A percentile compares a stretch with the other conserved stretches of the same genome.
phyloP scores from a whole-genome alignment of 768 basidiomycete genomes.

The Hebeloma cylindrosporum region DNA sequence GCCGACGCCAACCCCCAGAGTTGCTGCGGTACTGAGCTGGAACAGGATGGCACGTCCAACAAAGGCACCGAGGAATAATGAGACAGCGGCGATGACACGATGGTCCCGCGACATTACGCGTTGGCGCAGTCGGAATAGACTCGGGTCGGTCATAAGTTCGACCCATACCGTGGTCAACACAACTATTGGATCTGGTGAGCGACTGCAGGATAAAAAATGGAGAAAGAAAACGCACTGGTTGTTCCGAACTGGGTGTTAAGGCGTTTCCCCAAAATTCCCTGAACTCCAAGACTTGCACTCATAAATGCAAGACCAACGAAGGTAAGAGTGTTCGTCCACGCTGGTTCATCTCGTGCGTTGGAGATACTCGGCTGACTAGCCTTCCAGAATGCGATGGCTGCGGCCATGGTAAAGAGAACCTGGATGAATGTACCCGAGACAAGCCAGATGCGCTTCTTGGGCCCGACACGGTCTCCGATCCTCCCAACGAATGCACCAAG shows the following conservation, averaged over 20 bases:
- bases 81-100: conserved; percentile 60
- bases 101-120: conserved; percentile 66
- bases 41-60: conserved; percentile 57
- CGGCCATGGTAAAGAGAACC: conserved; percentile 72
- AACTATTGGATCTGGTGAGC: conserved; percentile 38
- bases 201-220: background rate
- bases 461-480: conserved; percentile 79
- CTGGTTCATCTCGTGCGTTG: conserved; percentile 54
- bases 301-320: conserved; percentile 78
- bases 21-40: conserved; percentile 56
- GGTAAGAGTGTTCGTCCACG: conserved; percentile 67
- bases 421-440: conserved; percentile 70
- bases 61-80: conserved; percentile 81
- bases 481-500: conserved; percentile 77
- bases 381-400: conserved; percentile 71
- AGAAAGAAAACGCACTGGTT: conserved; percentile 51
- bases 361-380: conserved; percentile 58
- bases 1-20: conserved; percentile 67
- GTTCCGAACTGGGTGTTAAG: conserved; percentile 79
- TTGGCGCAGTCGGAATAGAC: conserved; percentile 59
- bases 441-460: conserved; percentile 75
- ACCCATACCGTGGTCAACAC: conserved; percentile 90
- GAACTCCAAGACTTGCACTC: conserved; percentile 79
- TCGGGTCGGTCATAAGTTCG: conserved; percentile 80
- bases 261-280: conserved; percentile 84